Conservation (phyloP, 2,329 filamentous ascomycete genomes). For the Lachnellula suecica region DNA sequence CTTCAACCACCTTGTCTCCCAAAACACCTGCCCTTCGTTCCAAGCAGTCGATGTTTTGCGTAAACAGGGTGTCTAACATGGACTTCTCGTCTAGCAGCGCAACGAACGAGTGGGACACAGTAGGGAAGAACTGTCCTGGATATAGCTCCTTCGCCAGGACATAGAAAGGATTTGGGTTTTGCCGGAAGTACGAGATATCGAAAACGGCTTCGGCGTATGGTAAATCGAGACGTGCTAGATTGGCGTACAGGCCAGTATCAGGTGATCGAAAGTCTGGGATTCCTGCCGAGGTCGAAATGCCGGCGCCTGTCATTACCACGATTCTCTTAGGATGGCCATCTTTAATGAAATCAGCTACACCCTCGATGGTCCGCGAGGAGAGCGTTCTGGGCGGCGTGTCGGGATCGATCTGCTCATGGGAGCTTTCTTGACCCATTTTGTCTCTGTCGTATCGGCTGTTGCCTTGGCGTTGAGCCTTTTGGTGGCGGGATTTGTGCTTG, state of each 20-base stretch:
- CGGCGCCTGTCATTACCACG: constrained; percentile 88
- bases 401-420: constrained; percentile 62
- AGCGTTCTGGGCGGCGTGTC: constrained; percentile 64
- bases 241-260: constrained; percentile 90
- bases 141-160: constrained; percentile 88
- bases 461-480: constrained; percentile 4
- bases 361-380: constrained; percentile 65
- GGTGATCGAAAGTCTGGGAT: constrained; percentile 95
- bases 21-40: constrained; percentile 86
- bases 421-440: constrained; percentile 87
- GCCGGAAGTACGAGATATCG: constrained; percentile 84
- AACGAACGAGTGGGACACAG: constrained; percentile 87
- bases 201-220: constrained; percentile 93
- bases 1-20: constrained; percentile 79
- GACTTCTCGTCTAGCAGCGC: constrained; percentile 76
- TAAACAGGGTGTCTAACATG: constrained; percentile 82
- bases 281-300: constrained; percentile 75
- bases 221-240: constrained; percentile 80
- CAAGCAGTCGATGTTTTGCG: constrained; percentile 96
- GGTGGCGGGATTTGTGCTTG: constrained; percentile 12
- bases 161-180: constrained; percentile 88
- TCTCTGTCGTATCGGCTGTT: constrained; percentile 18
- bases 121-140: constrained; percentile 85
- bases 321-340: constrained; percentile 66
- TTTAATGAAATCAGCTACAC: constrained; percentile 78